These are phyloP conservation scores for Botrytis medusae DNA, from an alignment of 2,329 filamentous ascomycete species.

Conservation along the genomic window DNA sequence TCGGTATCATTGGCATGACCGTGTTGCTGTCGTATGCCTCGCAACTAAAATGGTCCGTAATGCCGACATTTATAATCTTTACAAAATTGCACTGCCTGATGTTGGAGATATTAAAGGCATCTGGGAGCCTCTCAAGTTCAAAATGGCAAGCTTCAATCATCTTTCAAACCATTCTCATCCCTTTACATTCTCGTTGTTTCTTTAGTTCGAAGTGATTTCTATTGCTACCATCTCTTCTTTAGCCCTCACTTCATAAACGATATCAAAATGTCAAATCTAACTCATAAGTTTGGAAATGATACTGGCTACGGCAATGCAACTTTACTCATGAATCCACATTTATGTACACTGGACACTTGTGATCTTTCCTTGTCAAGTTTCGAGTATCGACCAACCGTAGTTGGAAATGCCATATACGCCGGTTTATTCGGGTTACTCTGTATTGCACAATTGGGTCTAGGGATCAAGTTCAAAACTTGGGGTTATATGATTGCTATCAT, in stretches of 20 bases:
- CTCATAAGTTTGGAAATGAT: constrained; percentile 24
- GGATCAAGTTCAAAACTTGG: constrained; percentile 55
- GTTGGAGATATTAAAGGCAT: constrained; percentile 4
- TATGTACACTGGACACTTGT: constrained; percentile 41
- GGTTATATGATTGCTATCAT: constrained; percentile 52
- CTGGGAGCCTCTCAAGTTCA: background rate
- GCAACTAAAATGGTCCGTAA: background rate
- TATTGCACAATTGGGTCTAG: constrained; percentile 47
- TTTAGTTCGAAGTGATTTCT: background rate
- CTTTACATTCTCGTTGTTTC: background rate
- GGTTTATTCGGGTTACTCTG: constrained; percentile 49
- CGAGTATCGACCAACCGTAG: constrained; percentile 58
- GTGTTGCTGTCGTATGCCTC: constrained; percentile 7
- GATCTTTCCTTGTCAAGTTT: constrained; percentile 54
- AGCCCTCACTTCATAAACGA: background rate
- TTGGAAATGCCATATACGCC: constrained; percentile 55
- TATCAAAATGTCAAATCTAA: constrained; percentile 28
- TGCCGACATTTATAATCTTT: background rate
- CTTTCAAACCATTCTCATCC: background rate
- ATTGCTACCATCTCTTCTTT: background rate
- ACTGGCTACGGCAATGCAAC: constrained; percentile 33
- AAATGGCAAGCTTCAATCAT: background rate
- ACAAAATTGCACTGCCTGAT: background rate
- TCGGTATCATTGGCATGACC: background rate
- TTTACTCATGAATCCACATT: constrained; percentile 26